Evolutionary conservation across 2,329 filamentous ascomycete genomes (phyloP), one percentile per base, ranked within the genome.

Genomic region (Neoascochyta sp.): DNA sequence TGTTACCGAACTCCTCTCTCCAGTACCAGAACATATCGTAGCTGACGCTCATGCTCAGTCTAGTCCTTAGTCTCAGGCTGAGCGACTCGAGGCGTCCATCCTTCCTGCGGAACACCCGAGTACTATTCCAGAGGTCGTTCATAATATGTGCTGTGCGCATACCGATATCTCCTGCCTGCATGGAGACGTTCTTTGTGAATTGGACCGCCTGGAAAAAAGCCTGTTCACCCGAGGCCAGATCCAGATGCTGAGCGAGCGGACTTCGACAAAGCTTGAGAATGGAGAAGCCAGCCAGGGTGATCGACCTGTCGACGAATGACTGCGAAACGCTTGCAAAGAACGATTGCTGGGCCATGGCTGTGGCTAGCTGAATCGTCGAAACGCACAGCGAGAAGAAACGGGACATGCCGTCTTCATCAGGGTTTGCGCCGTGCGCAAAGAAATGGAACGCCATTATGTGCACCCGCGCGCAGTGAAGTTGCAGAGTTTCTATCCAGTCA

Each of bases 11-110:
- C 19, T 61, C 58, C 34, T 60, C 59, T 28, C 59, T 41, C 59
- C 59, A 63, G 25, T 61, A 63, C 59, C 59, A 63, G 36, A 63
- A 62, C 57, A 61, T 62, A 27, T 63, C 59, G 24, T 62, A 63
- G 22, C 49, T 59, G 10, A 63, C 47, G 28, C 57, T 61, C 59
- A 63, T 63, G 27, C 53, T 59, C 9, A 63, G 38, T 25, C 58
- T 34, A 7, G 54, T 62, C 24, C 59, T 39, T 16, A 63, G 27
- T 19, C 56, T 42, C 12, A 63, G 32, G 6, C 52, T 52, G 2
- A 63, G 39, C 21, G 52, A 52, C 26, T 63, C 58, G 5, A 58
- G 23, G 11, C 39, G 47, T 5, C 59, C 59, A 19, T 61, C 52
- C 32, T 50, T 54, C 24, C 50, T 47, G 9, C 47, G 47, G 29